Base-by-base conservation (phyloP, 108 stramenopile genomes). In the Craspedostauros australis region DNA sequence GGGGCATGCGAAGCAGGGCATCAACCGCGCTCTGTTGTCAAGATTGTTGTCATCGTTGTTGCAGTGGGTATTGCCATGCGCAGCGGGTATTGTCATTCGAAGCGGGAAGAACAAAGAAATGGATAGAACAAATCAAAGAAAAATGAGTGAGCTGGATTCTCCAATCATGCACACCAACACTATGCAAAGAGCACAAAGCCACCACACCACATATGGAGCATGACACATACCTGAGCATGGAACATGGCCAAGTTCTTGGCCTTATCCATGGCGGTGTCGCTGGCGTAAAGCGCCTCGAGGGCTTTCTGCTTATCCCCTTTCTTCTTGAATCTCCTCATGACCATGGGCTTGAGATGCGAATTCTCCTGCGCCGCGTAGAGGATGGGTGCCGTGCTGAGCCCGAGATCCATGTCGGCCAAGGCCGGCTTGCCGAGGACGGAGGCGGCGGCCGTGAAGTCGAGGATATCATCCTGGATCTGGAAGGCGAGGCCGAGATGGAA, bases 401-500 rank as follows among this genome's bases (percentile, higher is more conserved):
- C 96, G 19, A 95, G 64, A 33, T 76, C 83, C 93, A 82, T 80
- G 42, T 88, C 87, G 24, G 87, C 85, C 27, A 85, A 50, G 2
- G 87, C 86, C 2, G 87, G 86, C 57, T 86, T 87, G 19, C 86
- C 91, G 45, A 95, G 53, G 5, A 89, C 85, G 44, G 78, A 82
- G 22, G 88, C 86, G 4, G 91, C 88, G 15, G 89, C 88, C 7
- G 93, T 91, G 42, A 95, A 93, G 65, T 97, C 96, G 19, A 97
- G 70, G 38, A 97, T 94, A 54, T 97, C 96, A 66, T 97, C 96
- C 57, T 95, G 88, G 43, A 97, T 92, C 57, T 97, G 96, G 69
- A 87, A 97, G 5, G 96, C 96, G 24, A 97, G 77, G 19, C 96
- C 96, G 72, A 97, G 65, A 71, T 97, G 96, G 62, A 92, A 97